Evolutionary conservation across 176 grass and related monocot species (phyloP), one percentile per base, ranked within the genome.

Genomic region (Hyparrhenia diplandra): DNA sequence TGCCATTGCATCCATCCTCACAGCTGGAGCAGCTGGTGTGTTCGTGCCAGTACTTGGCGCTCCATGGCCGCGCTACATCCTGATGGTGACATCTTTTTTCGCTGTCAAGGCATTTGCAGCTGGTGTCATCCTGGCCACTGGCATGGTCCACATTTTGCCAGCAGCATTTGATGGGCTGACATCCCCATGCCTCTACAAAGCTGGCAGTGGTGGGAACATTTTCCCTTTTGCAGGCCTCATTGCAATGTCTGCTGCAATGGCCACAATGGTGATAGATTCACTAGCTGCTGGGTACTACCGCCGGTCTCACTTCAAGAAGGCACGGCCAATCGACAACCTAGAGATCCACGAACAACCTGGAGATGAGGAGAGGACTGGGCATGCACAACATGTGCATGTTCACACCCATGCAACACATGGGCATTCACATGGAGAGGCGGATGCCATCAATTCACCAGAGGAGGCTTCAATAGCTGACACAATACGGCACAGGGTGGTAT

Each of bases 251-350:
- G 89, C 95, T 30, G 95, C 95, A 24, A 85, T 93, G 42, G 78
- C 46, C 23, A 98, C 95, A 14, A 94, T 95, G 92, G 88, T 95
- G 84, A 83, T 98, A 63, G 95, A 98, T 67, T 95, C 95, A n/a
- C 69, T 92, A 39, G 95, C 95, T 40, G 91, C 95, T 69, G 91
- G 92, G 29, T 98, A 95, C 78, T 98, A 98, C 79, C 67, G 64
- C 31, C 67, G 92, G 45, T 89, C 92, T 64, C 88, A 98, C 81
- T 86, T 93, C 90, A 95, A 88, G 49, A 98, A 98, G 87, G 92
- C 95, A 21, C 68, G 76, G 13, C 95, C 95, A 8, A 58, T 98
- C 62, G 92, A 89, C 32, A 88, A 85, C 68, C 80, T 86, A 28
- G 54, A 83, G 73, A 57, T 78, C 16, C 72, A 71, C 58, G 88